These are phyloP conservation scores for Macrophomina phaseolina DNA, from an alignment of 2,329 filamentous ascomycete genomes.

Conservation along the genomic window DNA sequence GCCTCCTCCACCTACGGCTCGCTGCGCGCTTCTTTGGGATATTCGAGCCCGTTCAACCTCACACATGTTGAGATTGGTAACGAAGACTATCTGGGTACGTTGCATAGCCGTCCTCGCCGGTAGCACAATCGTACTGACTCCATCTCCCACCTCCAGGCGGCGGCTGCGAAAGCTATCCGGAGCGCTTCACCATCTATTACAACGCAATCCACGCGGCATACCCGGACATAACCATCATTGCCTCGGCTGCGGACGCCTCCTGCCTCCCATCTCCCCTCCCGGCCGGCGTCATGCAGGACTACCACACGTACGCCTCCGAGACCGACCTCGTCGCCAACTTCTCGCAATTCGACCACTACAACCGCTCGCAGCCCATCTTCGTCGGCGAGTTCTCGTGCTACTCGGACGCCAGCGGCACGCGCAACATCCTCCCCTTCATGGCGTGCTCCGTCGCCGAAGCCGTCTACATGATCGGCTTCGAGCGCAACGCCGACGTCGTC, in stretches of 20 bases:
- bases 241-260: slow-evolving; percentile 48
- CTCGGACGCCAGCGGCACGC: background rate
- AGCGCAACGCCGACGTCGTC: slow-evolving; percentile 67
- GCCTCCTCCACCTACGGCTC: slow-evolving; percentile 62
- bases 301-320: slow-evolving; percentile 50
- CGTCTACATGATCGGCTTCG: slow-evolving; percentile 68
- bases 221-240: slow-evolving; percentile 63
- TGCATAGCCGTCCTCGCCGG: background rate
- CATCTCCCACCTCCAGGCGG: slow-evolving; percentile 38
- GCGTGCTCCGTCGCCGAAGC: slow-evolving; percentile 66
- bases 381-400: slow-evolving; percentile 24
- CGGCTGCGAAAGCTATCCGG: slow-evolving; percentile 45
- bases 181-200: slow-evolving; percentile 59
- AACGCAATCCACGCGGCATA: slow-evolving; percentile 63
- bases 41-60: slow-evolving; percentile 66
- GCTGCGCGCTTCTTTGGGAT: slow-evolving; percentile 63
- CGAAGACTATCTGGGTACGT: slow-evolving; percentile 64
- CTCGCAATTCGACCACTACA: slow-evolving; percentile 44
- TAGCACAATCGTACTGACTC: background rate
- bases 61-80: slow-evolving; percentile 71
- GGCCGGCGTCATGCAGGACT: slow-evolving; percentile 51
- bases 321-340: slow-evolving; percentile 57
- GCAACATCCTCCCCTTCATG: slow-evolving; percentile 12
- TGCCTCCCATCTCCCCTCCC: slow-evolving; percentile 29
- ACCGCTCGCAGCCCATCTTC: slow-evolving; percentile 17